These are phyloP conservation scores for Cryptococcus sp. DNA, from an alignment of 1,284 basidiomycete genomes.

Conservation along the genomic window DNA sequence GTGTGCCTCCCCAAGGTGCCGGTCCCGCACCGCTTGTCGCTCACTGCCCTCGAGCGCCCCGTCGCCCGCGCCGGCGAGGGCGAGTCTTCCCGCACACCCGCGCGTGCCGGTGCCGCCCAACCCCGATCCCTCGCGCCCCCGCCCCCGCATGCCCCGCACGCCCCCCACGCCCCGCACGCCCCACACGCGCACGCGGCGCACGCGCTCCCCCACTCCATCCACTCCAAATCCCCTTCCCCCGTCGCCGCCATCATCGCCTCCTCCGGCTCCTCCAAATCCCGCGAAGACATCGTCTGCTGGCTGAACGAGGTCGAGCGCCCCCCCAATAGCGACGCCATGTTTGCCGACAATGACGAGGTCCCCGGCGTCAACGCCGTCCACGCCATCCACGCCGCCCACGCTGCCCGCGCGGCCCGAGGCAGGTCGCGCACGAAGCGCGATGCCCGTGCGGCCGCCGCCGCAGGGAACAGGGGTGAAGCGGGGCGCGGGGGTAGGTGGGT, in stretches of 20 bases:
- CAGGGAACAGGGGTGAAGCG: not conserved
- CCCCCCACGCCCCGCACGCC: too few species aligned
- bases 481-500: not conserved
- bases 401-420: slow-evolving; percentile 7
- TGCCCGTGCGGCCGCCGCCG: slow-evolving; percentile 9
- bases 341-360: slow-evolving; percentile 6
- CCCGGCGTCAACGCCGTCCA: too few species aligned
- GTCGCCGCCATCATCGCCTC: slow-evolving; percentile 38
- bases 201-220: slow-evolving; percentile 1
- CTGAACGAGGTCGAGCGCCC: slow-evolving; percentile 36
- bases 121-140: too few species aligned
- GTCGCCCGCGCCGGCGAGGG: too few species aligned
- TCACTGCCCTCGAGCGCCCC: not conserved
- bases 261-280: slow-evolving; percentile 40
- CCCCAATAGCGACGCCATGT: slow-evolving; percentile 9
- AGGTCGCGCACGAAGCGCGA: slow-evolving; percentile 19
- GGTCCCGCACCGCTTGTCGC: not conserved
- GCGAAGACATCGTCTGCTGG: slow-evolving; percentile 48
- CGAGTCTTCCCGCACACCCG: too few species aligned
- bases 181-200: too few species aligned
- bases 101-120: too few species aligned
- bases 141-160: too few species aligned
- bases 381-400: not conserved
- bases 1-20: not conserved
- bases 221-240: slow-evolving; percentile 14